Base-by-base conservation (phyloP, 768 basidiomycete genomes). In the Cyclocybe aegerita region DNA sequence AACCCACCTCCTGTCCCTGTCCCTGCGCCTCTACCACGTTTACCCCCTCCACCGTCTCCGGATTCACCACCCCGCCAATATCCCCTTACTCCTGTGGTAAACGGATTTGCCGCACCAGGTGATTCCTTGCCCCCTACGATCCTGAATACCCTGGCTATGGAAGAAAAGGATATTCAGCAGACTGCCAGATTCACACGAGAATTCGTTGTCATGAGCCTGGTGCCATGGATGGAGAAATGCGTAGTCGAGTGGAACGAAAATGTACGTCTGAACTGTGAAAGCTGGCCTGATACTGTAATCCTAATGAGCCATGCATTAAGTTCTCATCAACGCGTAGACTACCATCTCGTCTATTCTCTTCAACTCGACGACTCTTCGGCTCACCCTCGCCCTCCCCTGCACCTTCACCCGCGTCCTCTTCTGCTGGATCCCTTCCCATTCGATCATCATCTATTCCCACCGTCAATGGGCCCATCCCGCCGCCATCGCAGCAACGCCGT, bases 181-280 rank as follows among this genome's bases (percentile, higher is more conserved):
- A 80, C 85, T 5, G 83, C 84, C 0, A 80, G 82, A 46, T 93
- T 98, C 60, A 79, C 91, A 8, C 80, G 93, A 39, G 95, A 97
- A 66, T 88, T 98, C 58, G 76, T 92, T 3, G 84, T 86, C 9
- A 92, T 90, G 83, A 94, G 90, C 62, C 68, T 98, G 39, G 66
- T 98, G 2, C 95, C 95, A 1, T 98, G 91, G 91, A 95, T 98
- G 92, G 96, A 98, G 70, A 91, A 87, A 61, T 87, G 86, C 65
- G 89, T 95, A 4, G 58, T 92, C 40, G 91, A 96, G 55, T 96
- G 94, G 92, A 98, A 97, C 64, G 95, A 98, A 72, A 76, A 76
- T 50, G 87, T 89, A 60, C 41, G 72, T 65, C 42, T 46, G 16
- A 11, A 4, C 23, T 30, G 30, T 37, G 30, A 43, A 15, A n/a